Percentiles rank a stretch among this genome's conserved stretches.
Evolutionary conservation across 768 basidiomycete species (phyloP).

Genomic region (Sarcodon aspratus): DNA sequence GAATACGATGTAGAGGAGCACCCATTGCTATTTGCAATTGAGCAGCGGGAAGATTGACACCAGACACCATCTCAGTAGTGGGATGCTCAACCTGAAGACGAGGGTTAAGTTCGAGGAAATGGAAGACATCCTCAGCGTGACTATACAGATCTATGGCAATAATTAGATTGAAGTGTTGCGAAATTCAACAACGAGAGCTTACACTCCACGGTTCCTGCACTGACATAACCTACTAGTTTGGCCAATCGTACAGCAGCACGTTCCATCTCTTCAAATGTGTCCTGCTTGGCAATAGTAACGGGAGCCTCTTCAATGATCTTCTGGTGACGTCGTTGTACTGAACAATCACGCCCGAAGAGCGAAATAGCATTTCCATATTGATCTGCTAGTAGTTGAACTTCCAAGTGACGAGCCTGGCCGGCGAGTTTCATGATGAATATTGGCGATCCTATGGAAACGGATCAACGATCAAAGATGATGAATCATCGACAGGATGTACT

Average conservation of each 20-base stretch:
- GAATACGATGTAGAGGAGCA: slow-evolving; percentile 88
- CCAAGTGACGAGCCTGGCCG: slow-evolving; percentile 92
- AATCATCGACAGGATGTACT: slow-evolving; percentile 11
- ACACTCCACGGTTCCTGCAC: slow-evolving; percentile 98
- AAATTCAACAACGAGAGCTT: slow-evolving; percentile 12
- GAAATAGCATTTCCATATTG: slow-evolving; percentile 99
- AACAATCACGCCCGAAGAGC: slow-evolving; percentile 97
- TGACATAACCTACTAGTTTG: slow-evolving; percentile 97
- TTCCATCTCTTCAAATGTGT: slow-evolving; percentile 96
- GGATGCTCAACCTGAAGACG: slow-evolving; percentile 99
- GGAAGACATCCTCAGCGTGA: slow-evolving; percentile 86
- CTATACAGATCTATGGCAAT: slow-evolving; percentile 74
- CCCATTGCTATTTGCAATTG: slow-evolving; percentile 99
- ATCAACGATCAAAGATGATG: slow-evolving; percentile 2
- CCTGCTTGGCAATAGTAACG: slow-evolving; percentile 89
- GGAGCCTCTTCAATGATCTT: slow-evolving; percentile 99
- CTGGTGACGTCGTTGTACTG: slow-evolving; percentile 97
- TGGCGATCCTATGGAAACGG: slow-evolving; percentile 60
- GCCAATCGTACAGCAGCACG: slow-evolving; percentile 98
- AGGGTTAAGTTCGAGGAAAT: slow-evolving; percentile 97
- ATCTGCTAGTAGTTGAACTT: slow-evolving; percentile 96
- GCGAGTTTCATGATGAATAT: slow-evolving; percentile 99
- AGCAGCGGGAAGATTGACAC: slow-evolving; percentile 94
- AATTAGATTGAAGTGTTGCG: neutral
- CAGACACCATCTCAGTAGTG: slow-evolving; percentile 99